Evolutionary conservation across 352 stramenopile genomes (phyloP).

Genomic region (Globisporangium radiosum): DNA sequence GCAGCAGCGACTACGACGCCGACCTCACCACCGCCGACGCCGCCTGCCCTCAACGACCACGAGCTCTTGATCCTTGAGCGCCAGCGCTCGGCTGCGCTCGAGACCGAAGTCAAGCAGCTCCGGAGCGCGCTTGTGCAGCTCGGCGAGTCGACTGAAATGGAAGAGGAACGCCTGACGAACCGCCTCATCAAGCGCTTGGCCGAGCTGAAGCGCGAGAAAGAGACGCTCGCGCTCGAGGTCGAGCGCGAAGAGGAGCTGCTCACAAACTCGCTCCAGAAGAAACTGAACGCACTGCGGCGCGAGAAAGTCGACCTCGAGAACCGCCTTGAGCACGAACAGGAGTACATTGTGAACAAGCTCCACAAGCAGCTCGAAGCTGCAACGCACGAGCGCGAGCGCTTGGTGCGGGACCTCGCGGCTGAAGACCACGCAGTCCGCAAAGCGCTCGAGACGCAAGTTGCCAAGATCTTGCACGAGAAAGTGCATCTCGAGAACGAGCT

Average conservation of each 20-base stretch:
- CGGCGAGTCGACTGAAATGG: conserved; percentile 77
- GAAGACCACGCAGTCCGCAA: conserved; percentile 59
- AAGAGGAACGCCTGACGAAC: conserved; percentile 83
- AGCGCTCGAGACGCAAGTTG: conserved; percentile 71
- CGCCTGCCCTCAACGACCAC: conserved; percentile 26
- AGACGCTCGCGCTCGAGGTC: conserved; percentile 82
- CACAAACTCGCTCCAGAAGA: conserved; percentile 88
- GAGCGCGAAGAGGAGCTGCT: conserved; percentile 88
- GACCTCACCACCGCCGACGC: not conserved
- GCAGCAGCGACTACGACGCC: not conserved
- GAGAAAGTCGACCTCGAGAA: conserved; percentile 91
- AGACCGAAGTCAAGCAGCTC: conserved; percentile 60
- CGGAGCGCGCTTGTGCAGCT: conserved; percentile 67
- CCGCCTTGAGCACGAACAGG: conserved; percentile 88
- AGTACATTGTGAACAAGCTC: conserved; percentile 91
- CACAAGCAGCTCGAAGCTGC: conserved; percentile 76
- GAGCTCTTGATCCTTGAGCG: conserved; percentile 68
- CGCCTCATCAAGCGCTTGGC: conserved; percentile 74
- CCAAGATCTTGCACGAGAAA: conserved; percentile 79
- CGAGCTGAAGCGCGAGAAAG: conserved; percentile 83
- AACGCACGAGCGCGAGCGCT: conserved; percentile 57
- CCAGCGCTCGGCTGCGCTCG: conserved; percentile 63
- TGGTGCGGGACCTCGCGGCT: conserved; percentile 58
- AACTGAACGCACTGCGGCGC: conserved; percentile 78
- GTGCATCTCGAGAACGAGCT: conserved; percentile 83